Conservation (phyloP, 2,329 filamentous ascomycete genomes). For the Ophiostoma triangulosporum region DNA sequence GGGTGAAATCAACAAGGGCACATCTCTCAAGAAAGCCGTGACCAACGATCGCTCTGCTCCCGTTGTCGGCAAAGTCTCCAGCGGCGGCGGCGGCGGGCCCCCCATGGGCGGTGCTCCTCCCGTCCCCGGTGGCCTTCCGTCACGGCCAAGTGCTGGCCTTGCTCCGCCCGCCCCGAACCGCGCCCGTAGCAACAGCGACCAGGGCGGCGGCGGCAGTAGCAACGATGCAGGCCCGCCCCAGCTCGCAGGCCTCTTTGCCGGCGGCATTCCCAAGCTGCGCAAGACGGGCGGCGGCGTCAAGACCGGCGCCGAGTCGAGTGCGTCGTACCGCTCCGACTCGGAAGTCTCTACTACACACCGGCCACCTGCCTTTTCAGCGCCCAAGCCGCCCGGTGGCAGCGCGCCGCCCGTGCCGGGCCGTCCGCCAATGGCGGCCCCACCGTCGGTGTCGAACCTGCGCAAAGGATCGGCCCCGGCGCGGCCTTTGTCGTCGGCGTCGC, state of each 20-base stretch:
- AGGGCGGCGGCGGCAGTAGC: conserved; percentile 32
- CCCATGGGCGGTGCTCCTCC: conserved; percentile 61
- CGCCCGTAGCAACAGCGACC: conserved; percentile 74
- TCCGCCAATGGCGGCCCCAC: conserved; percentile 30
- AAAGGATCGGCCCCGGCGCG: conserved; percentile 38
- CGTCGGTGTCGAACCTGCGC: conserved; percentile 40
- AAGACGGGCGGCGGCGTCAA: conserved; percentile 72
- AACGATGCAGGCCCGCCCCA: conserved; percentile 51
- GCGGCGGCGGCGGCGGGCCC: conserved; percentile 1
- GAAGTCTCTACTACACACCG: conserved; percentile 38
- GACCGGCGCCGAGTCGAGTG: conserved; percentile 57
- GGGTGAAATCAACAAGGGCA: conserved; percentile 75
- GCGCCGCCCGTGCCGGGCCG: conserved; percentile 47
- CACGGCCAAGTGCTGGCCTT: conserved; percentile 35
- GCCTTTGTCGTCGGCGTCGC: conserved; percentile 46
- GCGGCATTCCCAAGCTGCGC: conserved; percentile 88
- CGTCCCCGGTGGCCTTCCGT: conserved; percentile 48
- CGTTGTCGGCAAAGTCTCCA: conserved; percentile 37
- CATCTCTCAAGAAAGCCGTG: conserved; percentile 66
- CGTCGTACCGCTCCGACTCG: conserved; percentile 72
- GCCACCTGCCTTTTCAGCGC: conserved; percentile 39
- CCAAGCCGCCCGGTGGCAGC: conserved; percentile 44
- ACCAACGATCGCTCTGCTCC: conserved; percentile 91
- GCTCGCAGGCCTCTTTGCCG: conserved; percentile 75
- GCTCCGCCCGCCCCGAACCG: conserved; percentile 63